Evolutionary conservation across 169 alveolate genomes (phyloP), one percentile per base, ranked within the genome.

Genomic region (Ichthyophthirius multifiliis): DNA sequence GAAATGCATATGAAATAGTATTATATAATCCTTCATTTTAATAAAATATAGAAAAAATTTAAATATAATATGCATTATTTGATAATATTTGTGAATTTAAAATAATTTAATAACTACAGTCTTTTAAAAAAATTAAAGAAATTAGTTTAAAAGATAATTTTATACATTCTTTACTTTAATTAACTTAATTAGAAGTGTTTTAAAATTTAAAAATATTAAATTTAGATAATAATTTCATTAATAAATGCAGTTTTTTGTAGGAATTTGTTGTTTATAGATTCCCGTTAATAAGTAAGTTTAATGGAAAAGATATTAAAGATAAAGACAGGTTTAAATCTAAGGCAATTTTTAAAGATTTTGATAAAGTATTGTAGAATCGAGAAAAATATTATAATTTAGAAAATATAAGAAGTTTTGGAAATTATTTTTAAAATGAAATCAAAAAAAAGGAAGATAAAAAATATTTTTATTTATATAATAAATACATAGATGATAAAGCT

Each of bases 221-320:
- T 12, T 87, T 94, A 13, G 90, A 87, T 71, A 89, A 90, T 35
- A 91, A 90, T 79, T 95, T 90, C 39, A 83, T 91, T 4, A 35
- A 77, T 27, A 83, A 82, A 32, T 83, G 91, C n/a, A 71, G 83
- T 1, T 76, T 90, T 30, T 78, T 82, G 27, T 84, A 89, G 74
- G 78, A 87, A 44, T 94, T 91, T 83, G 82, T 91, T 30, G 95
- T 94, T 0, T 94, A 94, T 74, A 82, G 97, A 82, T 92, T 94
- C 77, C 95, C 94, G 20, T 71, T 75, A 45, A 85, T 94, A 4
- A 73, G 34, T 43, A 89, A 87, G 74, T 88, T 92, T 62, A 94
- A 94, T 76, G 92, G 91, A 18, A 75, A 46, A 43, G 82, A 64
- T 23, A 93, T 94, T 2, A 84, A 86, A 10, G 94, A 90, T 35